Base-by-base conservation (phyloP, 371 early-diverging fungal species). In the Choanephora cucurbitarum region DNA sequence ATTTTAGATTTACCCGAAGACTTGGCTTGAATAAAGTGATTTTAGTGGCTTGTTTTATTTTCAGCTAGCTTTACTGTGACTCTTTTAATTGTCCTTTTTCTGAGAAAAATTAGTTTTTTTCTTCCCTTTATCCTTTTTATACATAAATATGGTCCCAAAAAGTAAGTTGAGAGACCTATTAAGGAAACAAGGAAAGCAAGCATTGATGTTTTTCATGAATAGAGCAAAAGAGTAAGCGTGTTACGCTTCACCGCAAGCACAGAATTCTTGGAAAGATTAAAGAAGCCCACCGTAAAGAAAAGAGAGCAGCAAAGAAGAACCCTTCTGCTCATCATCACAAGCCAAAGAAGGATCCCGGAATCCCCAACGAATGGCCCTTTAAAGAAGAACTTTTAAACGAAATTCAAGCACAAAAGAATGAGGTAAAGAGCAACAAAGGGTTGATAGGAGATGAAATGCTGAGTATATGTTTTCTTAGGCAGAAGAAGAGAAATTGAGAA, bases 241-340 rank as follows among this genome's bases (percentile, higher is more conserved):
- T 80, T 42, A 66, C 84, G 49, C 80, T 84, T 28, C 69, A 81
- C 49, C 82, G 80, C 67, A 76, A 81, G 62, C 90, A 91, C 79
- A 91, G 89, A 75, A 92, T 90, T 62, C 69, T 80, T 57, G 83
- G 82, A 60, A 83, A 82, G 68, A 88, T 91, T 43, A 72, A 72
- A 45, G 92, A 94, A 57, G 86, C 88, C 69, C 81, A 87, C 56
- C 71, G 91, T 53, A 93, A 94, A 64, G 74, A 75, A 57, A 73
- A 84, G 43, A 88, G 82, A 70, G 87, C 80, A 32, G 82, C 88
- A 34, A 90, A 79, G 68, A 81, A 78, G 56, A 87, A 86, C 58
- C 90, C 91, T 9, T 58, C 67, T 11, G 53, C 55, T n/a, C 60
- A 65, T 18, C 65, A 73, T 44, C 80, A 80, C 80, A 77, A 64